Evolutionary conservation across 306 rosid species (phyloP), one percentile per base, ranked within the genome.

Genomic region (Astragalus membranaceus): DNA sequence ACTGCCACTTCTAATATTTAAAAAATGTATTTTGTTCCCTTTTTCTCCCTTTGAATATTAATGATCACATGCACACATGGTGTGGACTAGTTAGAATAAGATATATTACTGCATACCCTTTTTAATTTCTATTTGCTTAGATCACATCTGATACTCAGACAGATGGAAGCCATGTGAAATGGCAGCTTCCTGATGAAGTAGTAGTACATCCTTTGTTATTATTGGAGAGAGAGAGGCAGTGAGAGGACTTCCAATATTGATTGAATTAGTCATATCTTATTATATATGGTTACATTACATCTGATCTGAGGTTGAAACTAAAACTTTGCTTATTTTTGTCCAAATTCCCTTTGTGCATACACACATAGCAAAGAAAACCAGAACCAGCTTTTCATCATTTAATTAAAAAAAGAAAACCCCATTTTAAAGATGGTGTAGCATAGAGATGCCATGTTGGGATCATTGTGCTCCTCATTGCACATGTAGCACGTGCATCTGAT

Each of bases 21-120:
- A 20, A 33, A 54, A 63, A 2, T 5, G 13, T 63, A 73, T 51
- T 30, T 2, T 17, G 43, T 41, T 30, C 15, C 44, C 65, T 61
- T 81, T 37, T 51, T 60, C 56, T 32, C 20, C 67, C 54, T 74
- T 73, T 65, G 70, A 75, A 84, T 50, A 79, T 88, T 39, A 39
- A 62, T 13, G n/a, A n/a, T 85, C 98, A 89, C 93, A 88, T 89
- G 96, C 80, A 80, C 83, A 84, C 95, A 86, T 84, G 82, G 66
- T 72, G 86, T 55, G 36, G 61, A 62, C 54, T 72, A 20, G 35
- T 50, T 69, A 72, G 58, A 62, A 66, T 42, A 63, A 80, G 48
- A 75, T 65, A 75, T 55, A 33, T 79, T 20, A 26, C 51, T 68
- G 30, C 42, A 26, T 26, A 26, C 3, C 39, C 47, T 39, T 62